Conservation (phyloP, 2,329 filamentous ascomycete genomes). For the Beauveria medogensis region DNA sequence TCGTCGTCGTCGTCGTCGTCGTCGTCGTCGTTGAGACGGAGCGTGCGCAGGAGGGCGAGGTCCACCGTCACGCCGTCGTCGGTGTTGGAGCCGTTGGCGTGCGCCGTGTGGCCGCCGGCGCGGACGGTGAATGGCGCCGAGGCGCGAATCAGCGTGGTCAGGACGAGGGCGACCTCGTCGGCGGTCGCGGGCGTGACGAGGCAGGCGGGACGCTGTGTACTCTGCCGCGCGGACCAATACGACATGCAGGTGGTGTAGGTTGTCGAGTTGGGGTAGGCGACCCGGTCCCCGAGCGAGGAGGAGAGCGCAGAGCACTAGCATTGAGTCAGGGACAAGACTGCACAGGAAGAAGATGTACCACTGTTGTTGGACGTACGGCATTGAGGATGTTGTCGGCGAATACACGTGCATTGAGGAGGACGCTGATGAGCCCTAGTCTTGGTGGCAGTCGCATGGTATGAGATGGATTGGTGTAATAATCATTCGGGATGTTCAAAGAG, state of each 20-base stretch:
- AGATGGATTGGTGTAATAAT: too few relatives aligned
- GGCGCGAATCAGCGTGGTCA: constrained; percentile 12
- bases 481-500: too few relatives aligned
- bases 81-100: constrained; percentile 35
- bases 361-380: background rate
- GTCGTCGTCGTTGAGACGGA: constrained; percentile 25
- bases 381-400: background rate
- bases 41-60: constrained; percentile 30
- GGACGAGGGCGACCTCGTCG: constrained; percentile 12
- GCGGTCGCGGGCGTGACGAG: constrained; percentile 15
- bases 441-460: background rate
- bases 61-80: constrained; percentile 34
- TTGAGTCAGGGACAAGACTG: background rate
- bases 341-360: background rate
- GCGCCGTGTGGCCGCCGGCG: constrained; percentile 43
- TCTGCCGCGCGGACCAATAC: constrained; percentile 6
- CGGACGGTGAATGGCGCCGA: constrained; percentile 37
- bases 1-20: constrained; percentile 22
- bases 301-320: background rate
- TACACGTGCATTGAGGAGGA: too few relatives aligned
- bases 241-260: background rate
- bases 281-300: background rate
- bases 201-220: constrained; percentile 7
- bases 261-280: constrained; percentile 2
- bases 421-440: too few relatives aligned